Base-by-base conservation (phyloP, 177 flowering plant species). In the Vitis hybrid region DNA sequence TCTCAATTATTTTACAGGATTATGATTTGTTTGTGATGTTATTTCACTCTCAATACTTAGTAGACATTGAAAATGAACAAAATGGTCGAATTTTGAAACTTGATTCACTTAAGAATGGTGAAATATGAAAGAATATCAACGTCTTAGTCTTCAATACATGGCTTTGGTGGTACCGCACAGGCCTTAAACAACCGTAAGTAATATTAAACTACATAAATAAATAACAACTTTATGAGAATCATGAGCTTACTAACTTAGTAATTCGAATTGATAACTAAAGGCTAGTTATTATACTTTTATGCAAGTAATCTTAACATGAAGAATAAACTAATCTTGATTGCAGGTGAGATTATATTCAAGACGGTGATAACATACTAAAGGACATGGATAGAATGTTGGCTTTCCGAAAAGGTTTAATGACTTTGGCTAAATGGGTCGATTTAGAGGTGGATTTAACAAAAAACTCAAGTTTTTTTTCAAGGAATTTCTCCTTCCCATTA, bases 401-500 rank as follows among this genome's bases (percentile, higher is more conserved):
- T 0, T 85, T 81, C 57, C 78, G 62, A 1, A 77, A 70, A 50
- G 88, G 66, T 54, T 70, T 87, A 66, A 82, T 67, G 10, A 84
- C 91, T 7, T 87, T 87, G 87, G 85, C 85, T 1, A 78, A 79
- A 0, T 87, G 91, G 89, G 84, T 85, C 18, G 75, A 84, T 54
- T 66, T 85, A 11, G 72, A 76, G 1, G 80, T 82, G 0, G 73
- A 85, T 65, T 12, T 79, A 1, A 12, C 30, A 5, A 74, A 67
- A 67, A 64, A 82, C 90, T 9, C 77, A n/a, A 48, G 84, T 87
- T 18, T 60, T 82, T 67, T 87, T 80, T 23, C 89, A 84, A 72
- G 91, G 91, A 34, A 73, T 87, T 70, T 82, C 89, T 45, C 89
- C 91, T 9, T 81, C 81, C 0, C 91, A 87, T 74, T 87, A 87